phyloP scores from a whole-genome alignment of 2,329 filamentous ascomycete species.

The Talaromyces pinophilus region DNA sequence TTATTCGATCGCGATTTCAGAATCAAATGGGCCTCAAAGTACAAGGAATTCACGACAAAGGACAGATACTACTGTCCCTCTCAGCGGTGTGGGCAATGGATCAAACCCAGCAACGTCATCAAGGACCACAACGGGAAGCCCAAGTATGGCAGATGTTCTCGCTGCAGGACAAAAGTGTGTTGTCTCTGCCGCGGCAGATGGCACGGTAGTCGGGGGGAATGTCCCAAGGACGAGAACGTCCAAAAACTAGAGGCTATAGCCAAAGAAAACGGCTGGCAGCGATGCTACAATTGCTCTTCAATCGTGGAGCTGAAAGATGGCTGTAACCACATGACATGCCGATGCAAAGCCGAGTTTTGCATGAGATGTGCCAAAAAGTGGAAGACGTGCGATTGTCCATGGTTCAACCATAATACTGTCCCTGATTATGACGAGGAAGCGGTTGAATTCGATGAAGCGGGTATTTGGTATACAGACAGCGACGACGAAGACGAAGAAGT shows the following conservation, averaged over 20 bases:
- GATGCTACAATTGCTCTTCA: slow-evolving; percentile 74
- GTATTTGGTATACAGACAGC: slow-evolving; percentile 37
- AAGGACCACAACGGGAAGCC: slow-evolving; percentile 56
- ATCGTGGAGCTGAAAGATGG: slow-evolving; percentile 80
- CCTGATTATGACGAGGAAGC: slow-evolving; percentile 54
- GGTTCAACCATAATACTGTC: slow-evolving; percentile 65
- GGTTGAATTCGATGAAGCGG: slow-evolving; percentile 51
- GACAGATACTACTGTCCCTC: slow-evolving; percentile 78
- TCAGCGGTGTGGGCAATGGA: slow-evolving; percentile 74
- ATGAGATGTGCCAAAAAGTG: slow-evolving; percentile 80
- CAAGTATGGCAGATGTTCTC: slow-evolving; percentile 68
- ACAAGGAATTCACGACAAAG: slow-evolving; percentile 70
- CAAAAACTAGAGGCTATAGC: slow-evolving; percentile 60
- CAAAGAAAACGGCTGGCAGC: slow-evolving; percentile 72
- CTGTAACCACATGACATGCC: slow-evolving; percentile 86
- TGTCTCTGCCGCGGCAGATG: slow-evolving; percentile 71
- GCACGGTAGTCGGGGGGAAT: slow-evolving; percentile 64
- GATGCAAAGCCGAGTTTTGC: slow-evolving; percentile 81
- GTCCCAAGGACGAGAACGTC: slow-evolving; percentile 57
- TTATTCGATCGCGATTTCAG: slow-evolving; percentile 76
- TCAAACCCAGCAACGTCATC: slow-evolving; percentile 69
- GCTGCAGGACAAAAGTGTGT: slow-evolving; percentile 75
- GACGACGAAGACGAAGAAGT: background rate
- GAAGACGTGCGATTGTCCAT: slow-evolving; percentile 81
- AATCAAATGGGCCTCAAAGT: slow-evolving; percentile 77